Percentiles rank a stretch among this genome's conserved stretches.
Conservation (phyloP, 352 stramenopile species). For the Phytopythium oedochilum region DNA sequence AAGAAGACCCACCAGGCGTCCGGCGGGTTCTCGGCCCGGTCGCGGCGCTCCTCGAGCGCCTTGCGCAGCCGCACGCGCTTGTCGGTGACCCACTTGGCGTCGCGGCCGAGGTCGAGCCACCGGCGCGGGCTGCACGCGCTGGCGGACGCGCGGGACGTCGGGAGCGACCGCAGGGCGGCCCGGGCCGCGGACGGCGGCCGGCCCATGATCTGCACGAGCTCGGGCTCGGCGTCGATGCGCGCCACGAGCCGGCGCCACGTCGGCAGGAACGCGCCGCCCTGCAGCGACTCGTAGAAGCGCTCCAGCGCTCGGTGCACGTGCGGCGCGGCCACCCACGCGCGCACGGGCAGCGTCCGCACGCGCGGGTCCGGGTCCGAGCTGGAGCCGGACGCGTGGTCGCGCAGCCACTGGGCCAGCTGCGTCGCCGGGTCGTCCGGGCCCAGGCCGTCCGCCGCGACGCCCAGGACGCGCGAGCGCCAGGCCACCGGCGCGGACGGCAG, state of each 20-base stretch:
- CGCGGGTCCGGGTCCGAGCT: conserved; percentile 2
- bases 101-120: conserved; percentile 19
- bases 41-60: conserved; percentile 25
- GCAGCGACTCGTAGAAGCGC: conserved; percentile 39
- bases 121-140: background rate
- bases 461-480: conserved; percentile 21
- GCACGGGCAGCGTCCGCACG: conserved; percentile 8
- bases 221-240: conserved; percentile 23
- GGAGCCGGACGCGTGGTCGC: background rate
- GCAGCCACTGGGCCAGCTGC: conserved; percentile 16
- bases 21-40: conserved; percentile 5
- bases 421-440: background rate
- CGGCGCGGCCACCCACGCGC: conserved; percentile 21
- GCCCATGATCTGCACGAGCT: conserved; percentile 27
- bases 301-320: conserved; percentile 29
- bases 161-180: too few relatives aligned
- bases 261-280: conserved; percentile 30
- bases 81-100: conserved; percentile 45
- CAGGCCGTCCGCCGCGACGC: conserved; percentile 10
- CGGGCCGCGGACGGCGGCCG: conserved; percentile 8
- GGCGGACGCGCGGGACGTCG: too few relatives aligned
- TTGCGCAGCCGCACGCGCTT: conserved; percentile 45
- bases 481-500: conserved; percentile 1
- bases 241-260: conserved; percentile 20
- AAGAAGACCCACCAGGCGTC: conserved; percentile 48